These are phyloP conservation scores for Digitaria exilis DNA, from an alignment of 202 grass and related monocot genomes.

Conservation along the genomic window DNA sequence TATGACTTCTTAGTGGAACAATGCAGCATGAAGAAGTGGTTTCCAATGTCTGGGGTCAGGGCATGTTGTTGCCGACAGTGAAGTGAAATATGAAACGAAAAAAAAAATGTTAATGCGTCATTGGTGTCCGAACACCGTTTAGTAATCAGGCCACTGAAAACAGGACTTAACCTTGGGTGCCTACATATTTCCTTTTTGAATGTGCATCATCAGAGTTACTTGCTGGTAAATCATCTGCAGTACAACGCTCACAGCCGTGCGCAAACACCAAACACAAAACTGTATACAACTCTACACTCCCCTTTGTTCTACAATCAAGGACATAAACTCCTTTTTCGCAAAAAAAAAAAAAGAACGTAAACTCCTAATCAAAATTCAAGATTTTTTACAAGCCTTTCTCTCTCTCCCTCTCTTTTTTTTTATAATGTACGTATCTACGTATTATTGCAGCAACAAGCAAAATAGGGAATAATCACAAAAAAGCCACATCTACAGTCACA, in stretches of 20 bases:
- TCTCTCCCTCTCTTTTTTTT: background rate
- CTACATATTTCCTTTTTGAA: background rate
- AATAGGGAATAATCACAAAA: background rate
- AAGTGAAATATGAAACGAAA: background rate
- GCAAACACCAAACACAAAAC: background rate
- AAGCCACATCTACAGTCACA: background rate
- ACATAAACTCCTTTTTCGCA: too few species aligned
- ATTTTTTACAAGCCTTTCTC: background rate
- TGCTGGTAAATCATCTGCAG: background rate
- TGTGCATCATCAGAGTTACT: background rate
- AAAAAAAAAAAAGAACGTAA: too few species aligned
- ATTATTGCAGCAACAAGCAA: background rate
- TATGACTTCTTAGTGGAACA: background rate
- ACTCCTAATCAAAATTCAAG: background rate
- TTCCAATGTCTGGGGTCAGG: background rate
- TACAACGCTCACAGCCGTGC: conserved; percentile 6
- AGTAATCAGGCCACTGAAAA: background rate
- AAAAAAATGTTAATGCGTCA: too few species aligned
- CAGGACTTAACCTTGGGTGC: background rate
- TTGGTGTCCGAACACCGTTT: too few species aligned
- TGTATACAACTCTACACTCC: background rate
- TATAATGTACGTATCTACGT: background rate
- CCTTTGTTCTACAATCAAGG: background rate
- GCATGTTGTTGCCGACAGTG: background rate
- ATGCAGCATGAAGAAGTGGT: background rate